These are phyloP conservation scores for Cyberlindnera maritima DNA, from an alignment of 805 yeast species.

Conservation along the genomic window DNA sequence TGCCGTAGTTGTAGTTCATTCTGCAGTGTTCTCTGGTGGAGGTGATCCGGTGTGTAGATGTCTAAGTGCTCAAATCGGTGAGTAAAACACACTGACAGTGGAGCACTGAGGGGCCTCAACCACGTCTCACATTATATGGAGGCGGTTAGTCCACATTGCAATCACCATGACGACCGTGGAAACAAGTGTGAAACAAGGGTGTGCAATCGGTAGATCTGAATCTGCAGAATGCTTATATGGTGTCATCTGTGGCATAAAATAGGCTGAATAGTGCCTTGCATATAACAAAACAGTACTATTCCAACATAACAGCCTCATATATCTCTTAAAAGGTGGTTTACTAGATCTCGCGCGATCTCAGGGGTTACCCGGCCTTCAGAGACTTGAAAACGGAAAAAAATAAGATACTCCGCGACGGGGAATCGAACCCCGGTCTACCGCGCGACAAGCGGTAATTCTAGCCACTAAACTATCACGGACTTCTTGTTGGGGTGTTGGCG, in stretches of 20 bases:
- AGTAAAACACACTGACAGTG: too few species aligned
- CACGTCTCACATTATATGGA: background rate
- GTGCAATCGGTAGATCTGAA: too few species aligned
- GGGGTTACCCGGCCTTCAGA: background rate
- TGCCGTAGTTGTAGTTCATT: constrained; percentile 9
- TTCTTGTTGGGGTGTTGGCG: background rate
- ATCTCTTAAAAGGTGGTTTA: too few species aligned
- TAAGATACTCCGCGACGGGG: constrained; percentile 28
- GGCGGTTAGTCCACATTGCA: constrained; percentile 7
- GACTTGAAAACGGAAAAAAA: background rate
- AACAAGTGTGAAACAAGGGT: constrained; percentile 1
- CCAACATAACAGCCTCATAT: too few species aligned
- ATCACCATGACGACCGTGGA: constrained; percentile 14
- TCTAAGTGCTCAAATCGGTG: too few species aligned
- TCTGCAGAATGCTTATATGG: too few species aligned
- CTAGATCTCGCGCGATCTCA: too few species aligned
- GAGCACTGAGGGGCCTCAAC: background rate
- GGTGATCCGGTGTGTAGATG: too few species aligned
- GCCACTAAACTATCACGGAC: constrained; percentile 30
- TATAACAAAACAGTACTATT: too few species aligned
- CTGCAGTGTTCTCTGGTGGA: background rate
- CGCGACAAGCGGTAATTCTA: constrained; percentile 30
- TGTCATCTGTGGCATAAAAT: too few species aligned
- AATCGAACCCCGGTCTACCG: constrained; percentile 30
- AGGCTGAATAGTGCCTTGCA: too few species aligned